Evolutionary conservation across 2,329 filamentous ascomycete species (phyloP), one percentile per base, ranked within the genome.

Genomic region (Capronia coronata): DNA sequence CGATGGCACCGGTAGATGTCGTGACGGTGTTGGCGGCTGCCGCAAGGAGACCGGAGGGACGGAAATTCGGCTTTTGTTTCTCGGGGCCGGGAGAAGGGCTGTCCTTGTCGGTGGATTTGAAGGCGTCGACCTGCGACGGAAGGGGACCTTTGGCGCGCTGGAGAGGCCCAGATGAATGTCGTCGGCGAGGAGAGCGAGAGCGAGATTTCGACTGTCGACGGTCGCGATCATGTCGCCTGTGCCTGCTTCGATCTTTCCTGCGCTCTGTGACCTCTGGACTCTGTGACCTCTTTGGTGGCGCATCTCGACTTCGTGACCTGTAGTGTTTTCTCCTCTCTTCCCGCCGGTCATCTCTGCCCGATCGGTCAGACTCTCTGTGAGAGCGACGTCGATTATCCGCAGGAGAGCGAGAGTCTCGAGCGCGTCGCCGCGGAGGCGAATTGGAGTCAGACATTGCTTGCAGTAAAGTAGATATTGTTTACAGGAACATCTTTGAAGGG

Each of bases 31-130:
- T 97, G 44, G 89, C 89, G 57, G 88, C 89, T 38, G 89, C 87
- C 2, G 93, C 93, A 14, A 98, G 75, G 6, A 85, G 74, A 22
- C 93, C 93, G 0, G 89, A 89, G 27, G 76, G 80, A 16, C 78
- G 80, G 67, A 85, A 94, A 68, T 96, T 98, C 34, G 90, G 86
- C 67, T 89, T 90, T 65, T 97, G 84, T 63, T 93, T 90, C 51
- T 84, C 82, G 8, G 48, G 67, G 18, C 64, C 63, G 1, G 64
- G 63, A 1, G 62, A 60, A 19, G 64, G 64, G n/a, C 58, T 62
- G 2, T 61, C 58, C 2, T 57, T 23, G 46, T 49, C 23, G 25
- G 43, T 29, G 25, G 64, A 62, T n/a, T 59, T 62, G 56, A 74
- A 75, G 18, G 71, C 70, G 29, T 72, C 69, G 45, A 65, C 57